phyloP scores from a whole-genome alignment of 495 filamentous ascomycete species.

The Aspergillus affinis region DNA sequence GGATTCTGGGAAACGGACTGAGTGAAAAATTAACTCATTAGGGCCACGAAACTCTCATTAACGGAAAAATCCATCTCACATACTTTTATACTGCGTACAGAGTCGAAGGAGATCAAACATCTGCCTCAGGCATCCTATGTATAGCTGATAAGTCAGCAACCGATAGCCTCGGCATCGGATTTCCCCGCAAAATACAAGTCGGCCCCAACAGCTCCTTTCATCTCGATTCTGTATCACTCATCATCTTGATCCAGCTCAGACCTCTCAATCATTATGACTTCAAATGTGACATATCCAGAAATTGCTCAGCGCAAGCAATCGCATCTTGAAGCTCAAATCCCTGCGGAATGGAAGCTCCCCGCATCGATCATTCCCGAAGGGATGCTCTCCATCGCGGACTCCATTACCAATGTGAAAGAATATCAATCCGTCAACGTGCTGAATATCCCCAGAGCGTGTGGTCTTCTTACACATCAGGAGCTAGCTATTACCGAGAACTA shows the following conservation, averaged over 20 bases:
- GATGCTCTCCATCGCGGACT: constrained; percentile 44
- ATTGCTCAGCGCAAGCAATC: constrained; percentile 48
- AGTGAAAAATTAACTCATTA: no score
- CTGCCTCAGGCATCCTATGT: no score
- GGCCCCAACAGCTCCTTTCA: not conserved
- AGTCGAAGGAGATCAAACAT: no score
- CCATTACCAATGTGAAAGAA: constrained; percentile 34
- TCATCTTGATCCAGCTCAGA: not conserved
- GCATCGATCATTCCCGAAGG: constrained; percentile 33
- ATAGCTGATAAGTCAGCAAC: not conserved
- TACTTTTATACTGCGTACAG: no score
- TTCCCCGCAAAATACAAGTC: not conserved
- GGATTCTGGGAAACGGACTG: no score
- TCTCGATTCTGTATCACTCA: not conserved
- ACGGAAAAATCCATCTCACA: no score
- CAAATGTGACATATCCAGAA: not conserved
- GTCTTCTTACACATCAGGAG: constrained; percentile 52
- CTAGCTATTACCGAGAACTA: constrained; percentile 59
- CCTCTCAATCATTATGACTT: not conserved
- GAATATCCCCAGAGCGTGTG: constrained; percentile 47
- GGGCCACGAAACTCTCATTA: no score
- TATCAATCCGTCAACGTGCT: constrained; percentile 41
- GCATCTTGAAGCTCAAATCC: constrained; percentile 45
- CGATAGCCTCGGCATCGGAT: not conserved
- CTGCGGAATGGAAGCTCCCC: constrained; percentile 46